These are phyloP conservation scores for Arthroderma sp. DNA, from an alignment of 2,329 filamentous ascomycete genomes.

Conservation along the genomic window DNA sequence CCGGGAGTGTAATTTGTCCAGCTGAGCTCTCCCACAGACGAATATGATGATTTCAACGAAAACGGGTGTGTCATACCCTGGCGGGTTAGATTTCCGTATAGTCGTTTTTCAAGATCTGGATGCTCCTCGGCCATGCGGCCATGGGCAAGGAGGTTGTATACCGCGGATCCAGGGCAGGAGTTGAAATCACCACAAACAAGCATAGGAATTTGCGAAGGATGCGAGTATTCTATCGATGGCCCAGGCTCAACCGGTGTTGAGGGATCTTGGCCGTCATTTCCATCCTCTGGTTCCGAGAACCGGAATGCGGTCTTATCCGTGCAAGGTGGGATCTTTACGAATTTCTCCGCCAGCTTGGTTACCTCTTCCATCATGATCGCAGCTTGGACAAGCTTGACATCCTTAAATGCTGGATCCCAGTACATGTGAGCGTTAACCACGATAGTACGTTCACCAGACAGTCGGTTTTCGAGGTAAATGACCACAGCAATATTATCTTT, in stretches of 20 bases:
- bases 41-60: slow-evolving; percentile 81
- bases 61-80: slow-evolving; percentile 92
- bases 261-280: slow-evolving; percentile 26
- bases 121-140: slow-evolving; percentile 69
- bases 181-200: slow-evolving; percentile 95
- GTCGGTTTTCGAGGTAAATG: slow-evolving; percentile 80
- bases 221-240: slow-evolving; percentile 76
- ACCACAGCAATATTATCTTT: slow-evolving; percentile 93
- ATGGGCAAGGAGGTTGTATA: slow-evolving; percentile 77
- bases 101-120: slow-evolving; percentile 61
- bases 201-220: slow-evolving; percentile 75
- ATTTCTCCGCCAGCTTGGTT: slow-evolving; percentile 72
- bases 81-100: slow-evolving; percentile 86
- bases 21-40: slow-evolving; percentile 66
- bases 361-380: slow-evolving; percentile 91
- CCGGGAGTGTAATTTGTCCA: slow-evolving; percentile 96
- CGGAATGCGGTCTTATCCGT: slow-evolving; percentile 58
- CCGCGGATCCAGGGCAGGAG: slow-evolving; percentile 71
- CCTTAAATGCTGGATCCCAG: slow-evolving; percentile 81
- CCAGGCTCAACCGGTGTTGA: slow-evolving; percentile 47
- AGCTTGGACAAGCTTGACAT: slow-evolving; percentile 93
- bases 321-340: slow-evolving; percentile 62
- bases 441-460: slow-evolving; percentile 81
- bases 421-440: slow-evolving; percentile 89
- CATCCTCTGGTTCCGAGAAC: slow-evolving; percentile 36